phyloP scores from a whole-genome alignment of 2,329 filamentous ascomycete genomes.

The Diaporthe helianthi region DNA sequence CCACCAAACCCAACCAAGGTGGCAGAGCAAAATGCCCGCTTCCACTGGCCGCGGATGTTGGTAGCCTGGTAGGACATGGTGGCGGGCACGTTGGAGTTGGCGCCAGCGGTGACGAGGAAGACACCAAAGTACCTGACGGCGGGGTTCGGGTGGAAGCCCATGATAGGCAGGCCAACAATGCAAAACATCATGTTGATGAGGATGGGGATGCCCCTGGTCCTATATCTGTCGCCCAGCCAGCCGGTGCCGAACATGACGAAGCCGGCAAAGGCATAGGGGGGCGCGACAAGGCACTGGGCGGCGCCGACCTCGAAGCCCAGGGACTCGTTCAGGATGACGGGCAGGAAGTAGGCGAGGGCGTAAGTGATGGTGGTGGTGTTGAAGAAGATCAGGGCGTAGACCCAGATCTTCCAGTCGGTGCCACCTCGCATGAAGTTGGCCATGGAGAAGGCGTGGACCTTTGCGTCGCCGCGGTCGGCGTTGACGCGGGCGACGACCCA shows the following conservation, averaged over 20 bases:
- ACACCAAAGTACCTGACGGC: conserved; percentile 74
- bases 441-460: conserved; percentile 59
- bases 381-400: conserved; percentile 66
- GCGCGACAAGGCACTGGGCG: conserved; percentile 75
- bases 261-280: conserved; percentile 71
- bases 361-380: conserved; percentile 76
- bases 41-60: conserved; percentile 90
- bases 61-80: conserved; percentile 84
- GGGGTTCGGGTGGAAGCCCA: conserved; percentile 68
- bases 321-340: conserved; percentile 70
- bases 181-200: conserved; percentile 69
- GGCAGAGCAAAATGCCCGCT: conserved; percentile 79
- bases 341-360: conserved; percentile 79
- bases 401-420: conserved; percentile 66
- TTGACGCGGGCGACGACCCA: conserved; percentile 63
- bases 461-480: conserved; percentile 63
- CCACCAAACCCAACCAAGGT: conserved; percentile 79
- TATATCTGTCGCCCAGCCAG: conserved; percentile 72
- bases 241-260: conserved; percentile 66
- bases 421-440: conserved; percentile 54
- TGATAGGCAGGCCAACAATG: conserved; percentile 74
- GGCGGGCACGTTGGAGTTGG: conserved; percentile 78
- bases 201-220: conserved; percentile 70
- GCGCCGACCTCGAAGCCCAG: conserved; percentile 70
- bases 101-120: conserved; percentile 77